A percentile compares a stretch with the other conserved stretches of the same genome.
phyloP scores from a whole-genome alignment of 805 yeast genomes.

The Hanseniaspora occidentalis region DNA sequence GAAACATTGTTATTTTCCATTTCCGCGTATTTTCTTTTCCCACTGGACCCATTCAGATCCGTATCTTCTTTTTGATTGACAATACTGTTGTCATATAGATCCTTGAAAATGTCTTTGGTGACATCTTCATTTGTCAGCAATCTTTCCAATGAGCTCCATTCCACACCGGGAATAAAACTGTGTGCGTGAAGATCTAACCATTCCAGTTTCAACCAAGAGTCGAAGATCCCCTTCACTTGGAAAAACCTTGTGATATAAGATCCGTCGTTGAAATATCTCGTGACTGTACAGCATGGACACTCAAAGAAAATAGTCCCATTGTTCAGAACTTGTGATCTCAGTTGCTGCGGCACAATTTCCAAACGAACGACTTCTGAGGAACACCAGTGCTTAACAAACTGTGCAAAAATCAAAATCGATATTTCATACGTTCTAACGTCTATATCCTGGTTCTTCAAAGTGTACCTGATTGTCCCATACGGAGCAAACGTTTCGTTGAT shows the following conservation, averaged over 20 bases:
- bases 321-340: conserved; percentile 40
- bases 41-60: too few species aligned
- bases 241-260: conserved; percentile 54
- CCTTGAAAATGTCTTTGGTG: conserved; percentile 10
- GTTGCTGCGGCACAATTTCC: conserved; percentile 34
- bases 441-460: conserved; percentile 29
- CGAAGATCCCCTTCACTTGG: conserved; percentile 48
- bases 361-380: conserved; percentile 38
- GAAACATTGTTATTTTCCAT: too few species aligned
- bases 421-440: conserved; percentile 52
- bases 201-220: conserved; percentile 51
- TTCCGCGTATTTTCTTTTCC: too few species aligned
- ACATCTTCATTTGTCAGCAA: conserved; percentile 22
- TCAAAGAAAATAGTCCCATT: conserved; percentile 43
- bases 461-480: conserved; percentile 34
- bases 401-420: conserved; percentile 50
- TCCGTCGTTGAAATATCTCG: conserved; percentile 54
- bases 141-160: conserved; percentile 34
- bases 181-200: conserved; percentile 52
- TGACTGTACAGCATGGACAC: conserved; percentile 35
- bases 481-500: conserved; percentile 42
- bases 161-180: conserved; percentile 33
- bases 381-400: conserved; percentile 41
- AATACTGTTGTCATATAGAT: too few species aligned
- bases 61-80: too few species aligned